phyloP scores from a whole-genome alignment of 306 rosid species.

The Rubus parviflorus region DNA sequence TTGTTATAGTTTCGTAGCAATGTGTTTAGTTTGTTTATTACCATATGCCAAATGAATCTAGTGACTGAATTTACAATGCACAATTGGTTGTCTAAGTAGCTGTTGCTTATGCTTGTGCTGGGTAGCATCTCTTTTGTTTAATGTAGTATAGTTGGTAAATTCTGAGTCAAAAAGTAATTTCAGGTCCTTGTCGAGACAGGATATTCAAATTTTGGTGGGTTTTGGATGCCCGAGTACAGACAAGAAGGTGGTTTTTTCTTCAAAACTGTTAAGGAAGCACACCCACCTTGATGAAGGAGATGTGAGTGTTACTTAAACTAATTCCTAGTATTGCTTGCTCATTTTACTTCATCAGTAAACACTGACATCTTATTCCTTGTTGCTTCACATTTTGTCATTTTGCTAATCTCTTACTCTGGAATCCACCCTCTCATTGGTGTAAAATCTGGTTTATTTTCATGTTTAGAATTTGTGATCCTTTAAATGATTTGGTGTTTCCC shows the following conservation, averaged over 20 bases:
- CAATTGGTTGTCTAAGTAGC: neutral
- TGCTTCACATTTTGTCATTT: neutral
- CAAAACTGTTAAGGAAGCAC: slow-evolving; percentile 79
- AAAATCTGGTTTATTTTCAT: neutral
- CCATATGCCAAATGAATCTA: no score
- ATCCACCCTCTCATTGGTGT: neutral
- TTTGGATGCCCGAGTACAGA: slow-evolving; percentile 88
- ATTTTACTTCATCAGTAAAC: neutral
- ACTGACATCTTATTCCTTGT: neutral
- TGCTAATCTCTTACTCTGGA: neutral
- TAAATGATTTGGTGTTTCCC: neutral
- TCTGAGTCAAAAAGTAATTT: slow-evolving; percentile 44
- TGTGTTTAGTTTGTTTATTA: neutral
- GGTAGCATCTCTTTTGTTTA: slow-evolving; percentile 7
- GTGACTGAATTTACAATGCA: neutral
- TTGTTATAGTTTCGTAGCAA: neutral
- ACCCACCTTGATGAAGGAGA: slow-evolving; percentile 97
- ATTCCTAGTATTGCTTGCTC: neutral
- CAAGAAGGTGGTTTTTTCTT: slow-evolving; percentile 87
- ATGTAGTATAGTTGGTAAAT: slow-evolving; percentile 13
- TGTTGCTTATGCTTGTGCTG: slow-evolving; percentile 23
- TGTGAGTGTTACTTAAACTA: slow-evolving; percentile 49
- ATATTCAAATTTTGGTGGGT: slow-evolving; percentile 86
- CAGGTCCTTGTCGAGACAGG: slow-evolving; percentile 90
- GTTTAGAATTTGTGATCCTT: neutral